A percentile compares a stretch with the other conserved stretches of the same genome.
Conservation (phyloP, 371 early-diverging fungal genomes). For the Ecytonucleospora hepatopenaei region DNA sequence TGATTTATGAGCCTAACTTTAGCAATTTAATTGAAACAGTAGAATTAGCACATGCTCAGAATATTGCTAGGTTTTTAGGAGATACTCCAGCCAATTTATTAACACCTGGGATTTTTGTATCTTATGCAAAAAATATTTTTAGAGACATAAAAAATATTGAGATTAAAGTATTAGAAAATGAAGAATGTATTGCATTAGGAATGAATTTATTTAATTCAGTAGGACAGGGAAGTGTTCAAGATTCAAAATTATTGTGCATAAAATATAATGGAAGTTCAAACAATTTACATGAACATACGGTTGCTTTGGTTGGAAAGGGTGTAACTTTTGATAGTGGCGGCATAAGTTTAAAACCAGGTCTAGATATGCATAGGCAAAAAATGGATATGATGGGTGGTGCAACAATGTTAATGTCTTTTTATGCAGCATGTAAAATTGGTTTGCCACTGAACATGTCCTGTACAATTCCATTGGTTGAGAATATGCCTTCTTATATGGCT, state of each 20-base stretch:
- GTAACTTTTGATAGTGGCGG: slow-evolving; percentile 65
- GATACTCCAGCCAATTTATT: slow-evolving; percentile 80
- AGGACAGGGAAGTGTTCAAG: slow-evolving; percentile 69
- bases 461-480: slow-evolving; percentile 64
- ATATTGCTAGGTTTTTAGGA: slow-evolving; percentile 72
- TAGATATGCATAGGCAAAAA: slow-evolving; percentile 67
- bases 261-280: slow-evolving; percentile 63
- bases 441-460: slow-evolving; percentile 63
- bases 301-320: slow-evolving; percentile 72
- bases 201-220: slow-evolving; percentile 84
- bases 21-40: slow-evolving; percentile 13
- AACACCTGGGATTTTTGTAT: slow-evolving; percentile 72
- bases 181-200: slow-evolving; percentile 66
- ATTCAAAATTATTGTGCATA: slow-evolving; percentile 71
- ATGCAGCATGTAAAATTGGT: slow-evolving; percentile 61
- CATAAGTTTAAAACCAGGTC: slow-evolving; percentile 67
- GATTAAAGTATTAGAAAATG: slow-evolving; percentile 64
- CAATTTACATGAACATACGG: slow-evolving; percentile 55
- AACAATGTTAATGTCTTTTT: slow-evolving; percentile 62
- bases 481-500: slow-evolving; percentile 65
- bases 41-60: slow-evolving; percentile 60
- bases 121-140: slow-evolving; percentile 57
- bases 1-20: slow-evolving; percentile 1
- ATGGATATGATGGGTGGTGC: slow-evolving; percentile 76
- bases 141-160: slow-evolving; percentile 60